Evolutionary conservation across 495 filamentous ascomycete species (phyloP).

Genomic region (Astrothelium subdiscretum): DNA sequence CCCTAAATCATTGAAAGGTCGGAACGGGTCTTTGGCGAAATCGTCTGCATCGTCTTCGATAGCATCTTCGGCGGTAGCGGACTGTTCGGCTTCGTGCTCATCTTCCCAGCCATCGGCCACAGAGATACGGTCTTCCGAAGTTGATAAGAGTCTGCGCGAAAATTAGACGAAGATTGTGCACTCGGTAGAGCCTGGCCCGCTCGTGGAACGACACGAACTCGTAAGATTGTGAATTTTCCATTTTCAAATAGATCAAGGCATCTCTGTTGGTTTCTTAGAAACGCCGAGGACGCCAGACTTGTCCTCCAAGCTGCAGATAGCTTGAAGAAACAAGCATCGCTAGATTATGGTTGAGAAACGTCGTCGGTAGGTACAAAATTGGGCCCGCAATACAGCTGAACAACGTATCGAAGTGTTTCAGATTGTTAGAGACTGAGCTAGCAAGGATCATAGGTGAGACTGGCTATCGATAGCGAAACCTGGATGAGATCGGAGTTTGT

Average conservation of each 20-base stretch:
- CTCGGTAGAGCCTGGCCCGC: too few species aligned
- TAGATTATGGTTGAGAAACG: too few species aligned
- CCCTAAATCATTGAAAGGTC: constrained; percentile 25
- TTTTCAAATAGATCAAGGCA: neutral
- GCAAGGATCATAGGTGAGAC: too few species aligned
- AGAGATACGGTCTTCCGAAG: neutral
- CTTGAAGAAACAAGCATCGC: too few species aligned
- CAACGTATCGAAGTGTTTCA: too few species aligned
- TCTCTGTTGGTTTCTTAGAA: neutral
- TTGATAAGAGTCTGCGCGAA: neutral
- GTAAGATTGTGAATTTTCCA: neutral
- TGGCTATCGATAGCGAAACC: too few species aligned
- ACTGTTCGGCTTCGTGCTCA: neutral
- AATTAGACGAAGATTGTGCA: neutral
- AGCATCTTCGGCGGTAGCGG: neutral
- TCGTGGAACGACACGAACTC: neutral
- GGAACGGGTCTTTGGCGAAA: neutral
- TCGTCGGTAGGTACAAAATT: too few species aligned
- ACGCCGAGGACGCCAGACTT: too few species aligned
- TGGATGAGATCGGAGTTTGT: too few species aligned
- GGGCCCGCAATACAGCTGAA: too few species aligned
- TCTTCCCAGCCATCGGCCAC: neutral
- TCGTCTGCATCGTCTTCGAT: neutral
- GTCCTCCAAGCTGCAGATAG: too few species aligned
- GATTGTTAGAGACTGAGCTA: too few species aligned